phyloP scores from a whole-genome alignment of 495 filamentous ascomycete genomes.

The Talaromyces wortmannii region DNA sequence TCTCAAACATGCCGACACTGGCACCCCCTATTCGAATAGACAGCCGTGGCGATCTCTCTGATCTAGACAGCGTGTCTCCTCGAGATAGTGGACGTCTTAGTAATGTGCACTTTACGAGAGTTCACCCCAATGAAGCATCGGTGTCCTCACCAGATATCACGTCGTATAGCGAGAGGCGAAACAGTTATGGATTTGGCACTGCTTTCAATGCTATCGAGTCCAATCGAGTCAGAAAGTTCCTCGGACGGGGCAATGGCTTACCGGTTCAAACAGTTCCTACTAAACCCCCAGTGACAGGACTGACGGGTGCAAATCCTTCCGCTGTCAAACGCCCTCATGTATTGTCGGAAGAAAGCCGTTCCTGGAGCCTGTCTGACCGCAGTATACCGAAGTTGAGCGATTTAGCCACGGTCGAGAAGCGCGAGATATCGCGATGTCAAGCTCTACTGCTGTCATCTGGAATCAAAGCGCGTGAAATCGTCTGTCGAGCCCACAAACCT shows the following conservation, averaged over 20 bases:
- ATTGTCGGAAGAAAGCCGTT: conserved; percentile 20
- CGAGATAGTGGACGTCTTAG: background rate
- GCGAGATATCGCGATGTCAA: conserved; percentile 67
- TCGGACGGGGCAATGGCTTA: background rate
- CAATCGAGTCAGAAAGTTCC: background rate
- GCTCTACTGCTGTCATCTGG: conserved; percentile 75
- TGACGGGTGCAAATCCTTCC: conserved; percentile 34
- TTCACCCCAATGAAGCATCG: background rate
- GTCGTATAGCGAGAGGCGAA: conserved; percentile 10
- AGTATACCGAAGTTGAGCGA: conserved; percentile 29
- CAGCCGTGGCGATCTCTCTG: conserved; percentile 11
- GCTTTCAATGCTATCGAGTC: background rate
- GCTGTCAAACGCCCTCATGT: conserved; percentile 14
- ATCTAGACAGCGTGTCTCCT: background rate
- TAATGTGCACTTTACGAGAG: conserved; percentile 1
- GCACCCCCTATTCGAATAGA: conserved; percentile 36
- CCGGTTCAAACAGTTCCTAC: conserved; percentile 7
- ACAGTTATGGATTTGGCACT: conserved; percentile 11
- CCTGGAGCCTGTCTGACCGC: conserved; percentile 67
- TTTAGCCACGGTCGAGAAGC: conserved; percentile 33
- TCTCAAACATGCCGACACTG: conserved; percentile 43
- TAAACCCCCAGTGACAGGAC: conserved; percentile 39
- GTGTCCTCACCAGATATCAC: background rate
- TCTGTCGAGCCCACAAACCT: conserved; percentile 50
- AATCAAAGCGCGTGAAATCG: conserved; percentile 77